A percentile compares a stretch with the other conserved stretches of the same genome.
Conservation (phyloP, 352 stramenopile species). For the Phytophthora pini region DNA sequence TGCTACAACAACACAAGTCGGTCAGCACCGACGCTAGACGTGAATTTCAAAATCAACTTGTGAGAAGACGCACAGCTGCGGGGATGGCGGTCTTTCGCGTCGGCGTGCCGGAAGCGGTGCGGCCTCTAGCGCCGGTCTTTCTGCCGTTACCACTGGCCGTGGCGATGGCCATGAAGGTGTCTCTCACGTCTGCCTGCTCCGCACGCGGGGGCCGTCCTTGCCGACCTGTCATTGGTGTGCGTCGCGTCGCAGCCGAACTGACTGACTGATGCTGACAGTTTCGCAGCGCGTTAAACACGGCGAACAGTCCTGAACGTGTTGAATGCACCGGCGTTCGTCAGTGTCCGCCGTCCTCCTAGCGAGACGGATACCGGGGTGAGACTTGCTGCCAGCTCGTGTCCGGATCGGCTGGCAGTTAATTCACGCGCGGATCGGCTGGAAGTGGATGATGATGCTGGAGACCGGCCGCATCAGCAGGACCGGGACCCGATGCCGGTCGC, state of each 20-base stretch:
- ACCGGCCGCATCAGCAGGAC: conserved; percentile 1
- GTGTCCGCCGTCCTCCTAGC: neutral
- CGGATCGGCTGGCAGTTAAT: conserved; percentile 4
- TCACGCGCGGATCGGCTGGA: conserved; percentile 1
- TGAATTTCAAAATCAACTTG: neutral
- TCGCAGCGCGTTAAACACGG: conserved; percentile 4
- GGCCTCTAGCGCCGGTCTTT: conserved; percentile 8
- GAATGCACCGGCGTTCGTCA: neutral
- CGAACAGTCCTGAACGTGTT: conserved; percentile 1
- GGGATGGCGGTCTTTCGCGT: conserved; percentile 34
- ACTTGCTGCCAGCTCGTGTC: neutral
- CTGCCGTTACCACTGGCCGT: conserved; percentile 6
- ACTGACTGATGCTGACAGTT: neutral
- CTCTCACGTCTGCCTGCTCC: conserved; percentile 3
- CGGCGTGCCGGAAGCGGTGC: conserved; percentile 14
- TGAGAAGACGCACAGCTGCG: conserved; percentile 12
- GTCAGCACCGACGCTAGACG: conserved; percentile 4
- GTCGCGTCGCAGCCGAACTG: conserved; percentile 1
- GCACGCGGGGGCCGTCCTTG: conserved; percentile 6
- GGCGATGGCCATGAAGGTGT: conserved; percentile 21
- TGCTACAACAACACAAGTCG: conserved; percentile 34
- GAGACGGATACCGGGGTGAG: neutral
- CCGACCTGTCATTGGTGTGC: conserved; percentile 13
- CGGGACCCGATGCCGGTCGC: neutral
- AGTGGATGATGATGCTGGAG: conserved; percentile 31